A percentile compares a stretch with the other conserved stretches of the same genome.
phyloP scores from a whole-genome alignment of 371 early-diverging fungal genomes.

The Syncephalastrum contaminatum region DNA sequence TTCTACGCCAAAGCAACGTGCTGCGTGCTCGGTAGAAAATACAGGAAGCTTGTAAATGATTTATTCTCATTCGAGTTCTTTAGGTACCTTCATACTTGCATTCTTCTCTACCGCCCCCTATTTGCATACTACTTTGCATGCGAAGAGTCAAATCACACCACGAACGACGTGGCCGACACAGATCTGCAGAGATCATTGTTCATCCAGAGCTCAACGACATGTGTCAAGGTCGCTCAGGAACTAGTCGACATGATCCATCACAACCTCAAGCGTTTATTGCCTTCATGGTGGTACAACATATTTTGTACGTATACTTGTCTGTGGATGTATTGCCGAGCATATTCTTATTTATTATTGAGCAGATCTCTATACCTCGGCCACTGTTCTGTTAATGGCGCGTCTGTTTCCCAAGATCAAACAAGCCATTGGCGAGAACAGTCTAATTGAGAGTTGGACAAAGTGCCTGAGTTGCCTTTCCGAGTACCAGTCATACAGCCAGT shows the following conservation, averaged over 20 bases:
- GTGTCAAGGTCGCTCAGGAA: slow-evolving; percentile 23
- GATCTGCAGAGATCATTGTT: slow-evolving; percentile 22
- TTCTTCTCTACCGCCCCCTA: slow-evolving; percentile 23
- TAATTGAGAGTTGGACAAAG: slow-evolving; percentile 22
- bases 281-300: slow-evolving; percentile 31
- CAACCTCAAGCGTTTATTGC: slow-evolving; percentile 19
- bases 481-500: slow-evolving; percentile 21
- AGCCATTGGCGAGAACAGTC: slow-evolving; percentile 17
- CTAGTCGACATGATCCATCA: slow-evolving; percentile 24
- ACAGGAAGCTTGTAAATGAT: not conserved
- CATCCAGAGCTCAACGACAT: slow-evolving; percentile 21
- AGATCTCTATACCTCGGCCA: slow-evolving; percentile 29
- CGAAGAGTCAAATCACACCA: slow-evolving; percentile 18
- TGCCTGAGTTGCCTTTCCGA: slow-evolving; percentile 18
- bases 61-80: not conserved
- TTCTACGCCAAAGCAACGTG: slow-evolving; percentile 26
- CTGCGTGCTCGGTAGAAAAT: slow-evolving; percentile 20
- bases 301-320: slow-evolving; percentile 17
- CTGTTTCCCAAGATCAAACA: slow-evolving; percentile 24
- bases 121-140: slow-evolving; percentile 25
- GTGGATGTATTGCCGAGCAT: not conserved
- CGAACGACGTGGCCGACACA: slow-evolving; percentile 3
- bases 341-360: not conserved
- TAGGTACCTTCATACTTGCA: slow-evolving; percentile 28
- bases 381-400: slow-evolving; percentile 28